phyloP scores from a whole-genome alignment of 352 stramenopile genomes.

The Vaucheria bursata region DNA sequence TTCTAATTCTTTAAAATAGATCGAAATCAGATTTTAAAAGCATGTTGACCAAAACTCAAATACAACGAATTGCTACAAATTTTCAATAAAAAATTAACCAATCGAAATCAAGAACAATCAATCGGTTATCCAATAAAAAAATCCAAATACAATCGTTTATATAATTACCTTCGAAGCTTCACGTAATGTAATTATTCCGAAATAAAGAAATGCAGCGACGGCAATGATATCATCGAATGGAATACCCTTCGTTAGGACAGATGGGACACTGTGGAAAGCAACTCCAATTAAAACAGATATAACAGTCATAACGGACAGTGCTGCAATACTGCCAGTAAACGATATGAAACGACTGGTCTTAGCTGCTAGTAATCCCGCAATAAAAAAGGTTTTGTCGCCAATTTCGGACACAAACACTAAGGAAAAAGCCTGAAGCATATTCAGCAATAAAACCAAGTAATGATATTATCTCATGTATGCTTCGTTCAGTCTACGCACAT shows the following conservation, averaged over 20 bases:
- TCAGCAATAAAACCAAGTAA: background rate
- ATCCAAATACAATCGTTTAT: no score
- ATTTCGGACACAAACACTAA: slow-evolving; percentile 97
- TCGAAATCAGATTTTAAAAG: no score
- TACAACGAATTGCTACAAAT: no score
- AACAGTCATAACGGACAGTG: slow-evolving; percentile 92
- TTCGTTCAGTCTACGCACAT: background rate
- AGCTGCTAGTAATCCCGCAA: slow-evolving; percentile 90
- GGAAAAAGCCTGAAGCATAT: slow-evolving; percentile 66
- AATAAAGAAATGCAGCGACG: slow-evolving; percentile 67
- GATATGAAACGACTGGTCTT: slow-evolving; percentile 87
- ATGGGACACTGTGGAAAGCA: slow-evolving; percentile 64
- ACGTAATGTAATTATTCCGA: slow-evolving; percentile 67
- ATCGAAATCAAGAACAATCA: no score
- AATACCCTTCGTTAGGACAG: slow-evolving; percentile 57
- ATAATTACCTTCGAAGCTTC: slow-evolving; percentile 34
- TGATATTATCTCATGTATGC: background rate
- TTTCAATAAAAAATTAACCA: no score
- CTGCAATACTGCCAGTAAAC: slow-evolving; percentile 84
- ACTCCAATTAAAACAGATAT: slow-evolving; percentile 92
- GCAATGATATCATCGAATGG: slow-evolving; percentile 67
- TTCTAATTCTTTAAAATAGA: no score
- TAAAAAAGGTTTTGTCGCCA: slow-evolving; percentile 99
- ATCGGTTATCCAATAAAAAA: no score
- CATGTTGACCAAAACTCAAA: no score